A percentile compares a stretch with the other conserved stretches of the same genome.
These are phyloP conservation scores for Ramalina peruviana DNA, from an alignment of 495 filamentous ascomycete species.

Conservation along the genomic window DNA sequence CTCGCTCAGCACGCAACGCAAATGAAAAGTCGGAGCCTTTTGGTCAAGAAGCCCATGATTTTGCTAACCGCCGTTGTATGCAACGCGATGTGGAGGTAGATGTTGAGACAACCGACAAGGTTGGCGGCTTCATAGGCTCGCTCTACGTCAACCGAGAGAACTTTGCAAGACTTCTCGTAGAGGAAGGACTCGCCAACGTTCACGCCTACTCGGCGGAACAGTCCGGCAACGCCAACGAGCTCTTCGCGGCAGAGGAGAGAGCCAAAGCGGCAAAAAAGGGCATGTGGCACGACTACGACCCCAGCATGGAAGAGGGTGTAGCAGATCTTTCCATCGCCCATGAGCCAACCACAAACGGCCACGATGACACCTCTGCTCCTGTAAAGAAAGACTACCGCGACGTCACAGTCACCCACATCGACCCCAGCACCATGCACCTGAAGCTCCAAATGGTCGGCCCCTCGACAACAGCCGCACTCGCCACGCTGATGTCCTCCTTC, in stretches of 20 bases:
- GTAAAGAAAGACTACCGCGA: slow-evolving; percentile 78
- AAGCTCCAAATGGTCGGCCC: slow-evolving; percentile 82
- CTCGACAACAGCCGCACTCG: slow-evolving; percentile 59
- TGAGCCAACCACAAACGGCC: slow-evolving; percentile 30
- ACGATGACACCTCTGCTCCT: slow-evolving; percentile 32
- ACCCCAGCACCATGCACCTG: slow-evolving; percentile 51
- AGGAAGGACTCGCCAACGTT: slow-evolving; percentile 84
- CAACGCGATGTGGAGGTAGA: slow-evolving; percentile 97
- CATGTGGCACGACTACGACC: slow-evolving; percentile 89
- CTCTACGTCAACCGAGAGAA: slow-evolving; percentile 91
- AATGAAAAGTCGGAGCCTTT: slow-evolving; percentile 83
- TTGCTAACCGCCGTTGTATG: slow-evolving; percentile 73
- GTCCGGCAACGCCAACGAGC: slow-evolving; percentile 74
- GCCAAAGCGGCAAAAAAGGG: slow-evolving; percentile 82
- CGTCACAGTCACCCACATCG: slow-evolving; percentile 79
- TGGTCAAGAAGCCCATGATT: slow-evolving; percentile 84
- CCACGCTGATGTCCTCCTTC: slow-evolving; percentile 78
- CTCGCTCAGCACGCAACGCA: slow-evolving; percentile 66
- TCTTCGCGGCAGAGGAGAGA: slow-evolving; percentile 70
- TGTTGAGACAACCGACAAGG: slow-evolving; percentile 87
- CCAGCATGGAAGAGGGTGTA: slow-evolving; percentile 52
- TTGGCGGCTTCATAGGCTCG: slow-evolving; percentile 92
- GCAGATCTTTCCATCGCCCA: slow-evolving; percentile 28
- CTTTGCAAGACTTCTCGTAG: slow-evolving; percentile 84
- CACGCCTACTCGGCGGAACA: slow-evolving; percentile 94